These are phyloP conservation scores for Phanerodontia chrysosporium DNA, from an alignment of 768 basidiomycete species.

Conservation along the genomic window DNA sequence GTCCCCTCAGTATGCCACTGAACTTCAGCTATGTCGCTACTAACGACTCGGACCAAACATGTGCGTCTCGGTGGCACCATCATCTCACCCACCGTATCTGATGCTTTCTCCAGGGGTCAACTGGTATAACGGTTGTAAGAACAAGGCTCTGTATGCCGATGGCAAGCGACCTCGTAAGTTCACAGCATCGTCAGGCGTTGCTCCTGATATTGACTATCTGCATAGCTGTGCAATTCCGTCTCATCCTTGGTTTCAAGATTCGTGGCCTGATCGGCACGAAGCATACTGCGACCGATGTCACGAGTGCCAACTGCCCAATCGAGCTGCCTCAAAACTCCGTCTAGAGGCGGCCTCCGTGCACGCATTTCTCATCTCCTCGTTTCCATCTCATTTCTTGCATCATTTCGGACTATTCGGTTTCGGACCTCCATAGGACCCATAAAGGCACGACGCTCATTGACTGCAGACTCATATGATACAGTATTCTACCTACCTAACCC, in stretches of 20 bases:
- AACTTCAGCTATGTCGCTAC: slow-evolving; percentile 79
- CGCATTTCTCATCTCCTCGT: not conserved
- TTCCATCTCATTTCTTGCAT: not conserved
- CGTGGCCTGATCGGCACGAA: slow-evolving; percentile 56
- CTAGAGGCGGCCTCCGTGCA: slow-evolving; percentile 23
- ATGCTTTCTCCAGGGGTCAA: slow-evolving; percentile 46
- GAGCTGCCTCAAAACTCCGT: slow-evolving; percentile 52
- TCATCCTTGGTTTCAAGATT: slow-evolving; percentile 66
- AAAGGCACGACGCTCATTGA: not conserved
- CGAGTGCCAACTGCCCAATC: slow-evolving; percentile 65
- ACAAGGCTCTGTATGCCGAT: slow-evolving; percentile 41
- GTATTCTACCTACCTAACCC: not conserved
- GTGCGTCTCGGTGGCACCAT: slow-evolving; percentile 36
- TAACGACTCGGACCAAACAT: slow-evolving; percentile 81
- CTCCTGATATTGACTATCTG: no score
- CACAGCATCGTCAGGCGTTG: not conserved
- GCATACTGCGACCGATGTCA: slow-evolving; percentile 50
- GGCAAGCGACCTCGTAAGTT: slow-evolving; percentile 60
- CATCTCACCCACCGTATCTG: slow-evolving; percentile 6
- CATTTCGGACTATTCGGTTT: not conserved
- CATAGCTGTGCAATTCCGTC: slow-evolving; percentile 56
- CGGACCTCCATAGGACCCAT: slow-evolving; percentile 1
- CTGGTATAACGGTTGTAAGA: slow-evolving; percentile 78
- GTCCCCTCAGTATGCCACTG: slow-evolving; percentile 68
- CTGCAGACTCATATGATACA: not conserved